Evolutionary conservation across 2,329 filamentous ascomycete species (phyloP), one percentile per base, ranked within the genome.

Genomic region (Mollisia scopiformis): DNA sequence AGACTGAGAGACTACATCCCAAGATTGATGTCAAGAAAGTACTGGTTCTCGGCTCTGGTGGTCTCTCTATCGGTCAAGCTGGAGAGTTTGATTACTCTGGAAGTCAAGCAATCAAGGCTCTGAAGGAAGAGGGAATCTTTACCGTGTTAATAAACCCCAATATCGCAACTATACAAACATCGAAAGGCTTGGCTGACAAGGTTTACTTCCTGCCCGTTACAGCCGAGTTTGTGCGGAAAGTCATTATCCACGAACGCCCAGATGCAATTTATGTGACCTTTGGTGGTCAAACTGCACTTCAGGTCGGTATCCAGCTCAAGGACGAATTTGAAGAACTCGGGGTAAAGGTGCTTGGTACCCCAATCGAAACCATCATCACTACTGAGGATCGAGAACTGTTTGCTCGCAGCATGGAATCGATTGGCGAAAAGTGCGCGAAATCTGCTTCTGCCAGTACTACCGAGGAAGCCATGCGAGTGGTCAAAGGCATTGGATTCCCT

Each of bases 11-110:
- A 68, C 80, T 87, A 13, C 84, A 94, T 71, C 93, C 93, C 14
- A 87, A 88, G 56, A 91, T 98, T 43, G 83, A 87, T 60, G 92
- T 94, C 69, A 96, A 96, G 83, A 98, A 98, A 82, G 93, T 96
- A 14, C 86, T 99, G 59, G 90, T 99, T 28, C 86, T 99, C 55
- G 95, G 95, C 63, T 94, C 90, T 77, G 95, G 95, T 78, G 95
- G 95, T 78, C 84, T 99, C 65, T 96, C 92, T 76, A 99, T 99
- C 76, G 95, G 95, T 14, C 95, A 99, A 77, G 95, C 95, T 66
- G 95, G 95, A 76, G 95, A 99, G 77, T 99, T 99, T 69, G 95
- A 99, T 75, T 99, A 99, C 81, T 98, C 95, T 57, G 95, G 95
- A 65, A 96, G 91, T 76, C 95, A 99, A 78, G 95, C 94, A 49